These are phyloP conservation scores for Phalaenopsis aphrodite DNA, from an alignment of 106 monocot genomes.

Conservation along the genomic window DNA sequence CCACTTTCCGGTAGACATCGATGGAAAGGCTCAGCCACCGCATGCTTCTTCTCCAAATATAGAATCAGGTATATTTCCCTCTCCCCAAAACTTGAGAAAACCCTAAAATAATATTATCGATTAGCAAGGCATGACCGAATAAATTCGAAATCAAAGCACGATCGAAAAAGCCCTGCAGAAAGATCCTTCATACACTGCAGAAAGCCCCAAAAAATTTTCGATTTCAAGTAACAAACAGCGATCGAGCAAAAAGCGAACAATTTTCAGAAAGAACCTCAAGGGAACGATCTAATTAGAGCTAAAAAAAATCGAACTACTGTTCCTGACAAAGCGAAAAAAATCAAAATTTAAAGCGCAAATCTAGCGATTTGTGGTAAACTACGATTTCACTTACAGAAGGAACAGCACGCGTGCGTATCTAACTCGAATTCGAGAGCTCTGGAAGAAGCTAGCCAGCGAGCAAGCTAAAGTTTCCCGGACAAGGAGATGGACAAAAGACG, in stretches of 20 bases:
- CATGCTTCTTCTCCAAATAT: constrained; percentile 22
- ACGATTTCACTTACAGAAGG: not conserved
- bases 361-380: not conserved
- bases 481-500: not conserved
- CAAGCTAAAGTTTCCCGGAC: not conserved
- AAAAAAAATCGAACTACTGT: not conserved
- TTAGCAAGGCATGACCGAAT: too few relatives aligned
- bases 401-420: not conserved
- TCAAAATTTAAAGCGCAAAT: not conserved
- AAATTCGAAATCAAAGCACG: too few relatives aligned
- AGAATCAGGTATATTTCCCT: too few relatives aligned
- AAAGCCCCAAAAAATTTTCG: not conserved
- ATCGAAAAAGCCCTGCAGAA: too few relatives aligned
- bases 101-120: too few relatives aligned
- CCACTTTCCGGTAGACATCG: constrained; percentile 49
- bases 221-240: not conserved
- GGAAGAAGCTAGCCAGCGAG: not conserved
- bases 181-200: too few relatives aligned
- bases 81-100: too few relatives aligned
- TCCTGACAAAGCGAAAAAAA: not conserved
- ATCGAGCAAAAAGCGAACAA: not conserved
- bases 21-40: constrained; percentile 57
- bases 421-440: not conserved
- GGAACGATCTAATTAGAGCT: not conserved
- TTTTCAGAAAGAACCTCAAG: not conserved